Evolutionary conservation across 2,329 filamentous ascomycete species (phyloP).

Genomic region (Cercospora sp.): DNA sequence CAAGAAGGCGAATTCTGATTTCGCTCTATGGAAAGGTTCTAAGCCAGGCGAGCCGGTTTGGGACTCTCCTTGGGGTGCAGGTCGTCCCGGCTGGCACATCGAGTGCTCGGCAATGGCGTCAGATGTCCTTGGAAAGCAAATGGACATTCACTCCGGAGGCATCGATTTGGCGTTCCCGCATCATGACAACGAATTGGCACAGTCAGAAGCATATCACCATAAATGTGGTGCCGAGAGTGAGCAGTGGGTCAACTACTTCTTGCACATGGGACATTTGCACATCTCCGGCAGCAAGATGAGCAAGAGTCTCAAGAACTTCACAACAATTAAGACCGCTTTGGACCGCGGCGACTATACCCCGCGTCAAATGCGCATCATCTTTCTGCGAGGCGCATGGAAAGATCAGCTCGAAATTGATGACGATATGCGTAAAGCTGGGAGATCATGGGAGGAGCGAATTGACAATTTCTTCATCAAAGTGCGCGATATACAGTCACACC

Average conservation of each 20-base stretch:
- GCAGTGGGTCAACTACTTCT: slow-evolving; percentile 93
- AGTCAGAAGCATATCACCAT: slow-evolving; percentile 81
- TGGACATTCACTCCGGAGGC: slow-evolving; percentile 92
- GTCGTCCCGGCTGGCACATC: slow-evolving; percentile 93
- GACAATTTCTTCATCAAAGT: slow-evolving; percentile 68
- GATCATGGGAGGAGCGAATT: slow-evolving; percentile 77
- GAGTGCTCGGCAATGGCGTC: slow-evolving; percentile 97
- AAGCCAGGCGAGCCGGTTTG: slow-evolving; percentile 91
- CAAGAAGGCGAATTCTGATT: slow-evolving; percentile 79
- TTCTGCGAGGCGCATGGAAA: slow-evolving; percentile 85
- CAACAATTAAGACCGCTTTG: slow-evolving; percentile 84
- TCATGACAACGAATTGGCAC: slow-evolving; percentile 88
- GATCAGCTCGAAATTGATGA: slow-evolving; percentile 84
- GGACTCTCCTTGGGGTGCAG: slow-evolving; percentile 83
- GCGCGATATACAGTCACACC: slow-evolving; percentile 47
- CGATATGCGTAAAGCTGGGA: slow-evolving; percentile 69
- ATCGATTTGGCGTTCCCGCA: slow-evolving; percentile 90
- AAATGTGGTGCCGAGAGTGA: slow-evolving; percentile 41
- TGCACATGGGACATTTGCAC: slow-evolving; percentile 90
- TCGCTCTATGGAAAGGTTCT: slow-evolving; percentile 90
- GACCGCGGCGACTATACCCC: slow-evolving; percentile 69
- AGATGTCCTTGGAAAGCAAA: slow-evolving; percentile 75
- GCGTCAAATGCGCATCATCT: slow-evolving; percentile 78
- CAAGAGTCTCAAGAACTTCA: slow-evolving; percentile 94
- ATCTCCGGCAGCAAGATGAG: slow-evolving; percentile 95